Percentiles rank a stretch among this genome's conserved stretches.
phyloP scores from a whole-genome alignment of 106 monocot genomes.

The Platanthera zijinensis region DNA sequence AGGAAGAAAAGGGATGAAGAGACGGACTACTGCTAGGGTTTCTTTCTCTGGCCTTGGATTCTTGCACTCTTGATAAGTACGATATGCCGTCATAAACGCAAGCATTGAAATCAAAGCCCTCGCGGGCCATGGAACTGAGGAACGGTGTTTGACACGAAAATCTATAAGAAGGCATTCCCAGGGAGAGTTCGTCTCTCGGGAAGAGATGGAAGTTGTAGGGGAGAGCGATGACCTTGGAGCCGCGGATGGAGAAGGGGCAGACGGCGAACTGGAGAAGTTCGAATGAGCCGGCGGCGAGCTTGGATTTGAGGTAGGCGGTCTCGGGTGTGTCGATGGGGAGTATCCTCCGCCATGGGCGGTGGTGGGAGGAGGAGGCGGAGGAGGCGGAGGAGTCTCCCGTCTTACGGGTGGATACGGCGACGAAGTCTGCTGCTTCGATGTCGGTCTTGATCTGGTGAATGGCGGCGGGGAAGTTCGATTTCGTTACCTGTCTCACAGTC shows the following conservation, averaged over 20 bases:
- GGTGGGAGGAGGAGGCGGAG: conserved; percentile 23
- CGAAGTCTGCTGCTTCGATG: conserved; percentile 55
- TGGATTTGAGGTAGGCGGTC: conserved; percentile 81
- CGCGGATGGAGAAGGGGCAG: conserved; percentile 69
- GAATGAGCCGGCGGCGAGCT: conserved; percentile 71
- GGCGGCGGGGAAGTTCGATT: conserved; percentile 53
- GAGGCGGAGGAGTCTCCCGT: conserved; percentile 50
- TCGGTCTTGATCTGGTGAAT: conserved; percentile 39
- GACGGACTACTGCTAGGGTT: conserved; percentile 14
- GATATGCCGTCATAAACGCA: conserved; percentile 91
- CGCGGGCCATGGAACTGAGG: conserved; percentile 71
- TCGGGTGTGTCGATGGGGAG: conserved; percentile 68
- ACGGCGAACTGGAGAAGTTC: conserved; percentile 74
- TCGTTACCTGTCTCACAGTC: conserved; percentile 42
- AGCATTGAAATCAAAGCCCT: conserved; percentile 92
- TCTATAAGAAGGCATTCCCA: conserved; percentile 81
- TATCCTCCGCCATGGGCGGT: conserved; percentile 36
- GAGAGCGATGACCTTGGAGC: conserved; percentile 48
- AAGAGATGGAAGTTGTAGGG: conserved; percentile 96
- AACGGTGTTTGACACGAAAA: conserved; percentile 85
- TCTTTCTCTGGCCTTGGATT: conserved; percentile 47
- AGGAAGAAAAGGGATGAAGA: conserved; percentile 14
- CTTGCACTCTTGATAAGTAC: conserved; percentile 86
- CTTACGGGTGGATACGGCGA: conserved; percentile 58
- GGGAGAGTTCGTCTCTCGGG: conserved; percentile 69